Base-by-base conservation (phyloP, 257 asterid genomes). In the Coffea canephora region DNA sequence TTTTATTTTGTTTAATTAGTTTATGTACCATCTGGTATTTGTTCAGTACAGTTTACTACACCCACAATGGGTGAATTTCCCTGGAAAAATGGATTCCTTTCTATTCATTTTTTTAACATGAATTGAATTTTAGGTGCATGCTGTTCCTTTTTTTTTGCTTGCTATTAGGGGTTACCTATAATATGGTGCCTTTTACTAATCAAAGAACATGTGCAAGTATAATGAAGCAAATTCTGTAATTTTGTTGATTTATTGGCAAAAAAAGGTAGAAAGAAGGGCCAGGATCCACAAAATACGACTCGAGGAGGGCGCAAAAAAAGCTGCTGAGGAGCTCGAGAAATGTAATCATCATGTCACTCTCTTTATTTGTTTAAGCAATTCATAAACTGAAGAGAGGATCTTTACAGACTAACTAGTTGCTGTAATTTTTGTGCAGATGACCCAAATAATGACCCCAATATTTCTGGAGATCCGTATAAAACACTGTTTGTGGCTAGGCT, bases 381-480 rank as follows among this genome's bases (percentile, higher is more conserved):
- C n/a, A n/a, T 21, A 18, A 19, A 48, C 70, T 78, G 27, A 12
- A 46, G 82, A 78, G 67, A 65, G 50, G 25, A 3, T 19, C 65
- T 61, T 48, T 49, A 12, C 16, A 34, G 69, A 70, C 76, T 80
- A 31, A 34, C 69, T 19, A 62, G 41, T 75, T 79, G 66, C 8
- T 21, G 19, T 68, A 54, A 78, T 68, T 70, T 77, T 55, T 74
- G 7, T 84, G 89, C 94, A 95, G 99, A 92, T 88, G 97, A 95
- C 82, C 99, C 98, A 76, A 90, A 50, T 76, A 93, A 83, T 27
- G 98, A 96, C 83, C 94, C 97, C 61, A 85, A 89, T 87, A 74
- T 90, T 70, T 86, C 96, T 73, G 99, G 98, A 80, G 99, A 96
- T 87, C 99, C 99, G 48, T 96, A 93, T 89, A 96, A 93, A 80